Conservation (phyloP, 768 basidiomycete genomes). For the Macrocybe gigantea region DNA sequence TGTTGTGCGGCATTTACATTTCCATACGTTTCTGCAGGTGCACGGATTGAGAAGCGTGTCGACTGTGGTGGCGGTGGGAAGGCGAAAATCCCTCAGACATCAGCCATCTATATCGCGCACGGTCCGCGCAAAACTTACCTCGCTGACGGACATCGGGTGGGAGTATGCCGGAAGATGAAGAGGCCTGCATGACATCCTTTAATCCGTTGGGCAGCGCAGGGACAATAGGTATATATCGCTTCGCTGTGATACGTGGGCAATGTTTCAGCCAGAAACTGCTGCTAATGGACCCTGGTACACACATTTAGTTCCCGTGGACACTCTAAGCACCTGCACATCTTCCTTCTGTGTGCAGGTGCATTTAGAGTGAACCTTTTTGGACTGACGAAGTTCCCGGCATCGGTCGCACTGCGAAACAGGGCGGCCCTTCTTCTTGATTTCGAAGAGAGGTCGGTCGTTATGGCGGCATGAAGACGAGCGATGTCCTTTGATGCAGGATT, state of each 20-base stretch:
- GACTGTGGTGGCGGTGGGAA: slow-evolving; percentile 30
- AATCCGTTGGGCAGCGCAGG: slow-evolving; percentile 75
- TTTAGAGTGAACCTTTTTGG: slow-evolving; percentile 76
- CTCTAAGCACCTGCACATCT: slow-evolving; percentile 20
- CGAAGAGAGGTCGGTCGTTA: slow-evolving; percentile 83
- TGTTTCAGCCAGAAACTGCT: slow-evolving; percentile 2
- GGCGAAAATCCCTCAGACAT: slow-evolving; percentile 4
- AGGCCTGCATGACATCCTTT: slow-evolving; percentile 41
- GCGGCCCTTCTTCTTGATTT: slow-evolving; percentile 90
- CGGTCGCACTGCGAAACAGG: slow-evolving; percentile 87
- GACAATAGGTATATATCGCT: slow-evolving; percentile 62
- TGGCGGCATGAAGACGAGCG: slow-evolving; percentile 87
- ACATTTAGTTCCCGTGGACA: slow-evolving; percentile 21
- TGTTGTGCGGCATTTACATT: slow-evolving; percentile 41
- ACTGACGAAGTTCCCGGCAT: slow-evolving; percentile 78
- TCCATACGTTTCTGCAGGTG: slow-evolving; percentile 48
- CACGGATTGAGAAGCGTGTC: slow-evolving; percentile 62
- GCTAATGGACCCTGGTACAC: slow-evolving; percentile 8
- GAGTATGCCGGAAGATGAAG: slow-evolving; percentile 14
- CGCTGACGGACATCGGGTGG: slow-evolving; percentile 42
- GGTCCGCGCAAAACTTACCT: slow-evolving; percentile 27
- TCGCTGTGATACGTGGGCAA: slow-evolving; percentile 31
- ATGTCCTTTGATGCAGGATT: slow-evolving; percentile 93
- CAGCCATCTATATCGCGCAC: slow-evolving; percentile 1
- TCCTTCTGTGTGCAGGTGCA: slow-evolving; percentile 58